phyloP scores from a whole-genome alignment of 169 alveolate species.

The Toxoplasma gondii region DNA sequence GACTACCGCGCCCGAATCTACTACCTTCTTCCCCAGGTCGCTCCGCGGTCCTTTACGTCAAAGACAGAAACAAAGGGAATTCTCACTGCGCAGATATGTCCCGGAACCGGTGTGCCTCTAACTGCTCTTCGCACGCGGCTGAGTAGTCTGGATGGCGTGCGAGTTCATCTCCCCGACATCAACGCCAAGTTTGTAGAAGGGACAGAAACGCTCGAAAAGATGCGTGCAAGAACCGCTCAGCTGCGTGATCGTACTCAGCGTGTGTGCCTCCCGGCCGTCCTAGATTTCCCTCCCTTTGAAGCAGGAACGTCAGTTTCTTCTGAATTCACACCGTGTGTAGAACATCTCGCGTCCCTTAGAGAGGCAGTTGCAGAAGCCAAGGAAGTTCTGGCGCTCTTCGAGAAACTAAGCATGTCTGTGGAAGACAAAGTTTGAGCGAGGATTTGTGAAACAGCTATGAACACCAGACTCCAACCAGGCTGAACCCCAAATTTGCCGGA shows the following conservation, averaged over 20 bases:
- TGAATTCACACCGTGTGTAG: background rate
- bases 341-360: background rate
- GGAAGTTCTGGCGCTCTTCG: background rate
- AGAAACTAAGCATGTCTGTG: background rate
- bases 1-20: background rate
- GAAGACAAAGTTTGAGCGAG: background rate
- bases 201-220: background rate
- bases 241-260: background rate
- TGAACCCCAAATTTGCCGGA: background rate
- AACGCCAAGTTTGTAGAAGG: background rate
- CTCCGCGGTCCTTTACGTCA: background rate
- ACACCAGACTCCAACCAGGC: background rate
- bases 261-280: background rate
- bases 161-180: background rate
- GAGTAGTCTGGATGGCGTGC: background rate
- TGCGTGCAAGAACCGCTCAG: background rate
- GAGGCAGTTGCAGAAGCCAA: background rate
- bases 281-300: background rate
- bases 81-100: background rate
- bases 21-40: background rate
- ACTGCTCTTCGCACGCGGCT: background rate
- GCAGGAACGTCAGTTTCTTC: background rate
- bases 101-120: background rate
- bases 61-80: background rate
- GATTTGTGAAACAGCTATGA: background rate